A percentile compares a stretch with the other conserved stretches of the same genome.
Conservation (phyloP, 768 basidiomycete species). For the Pulveroboletus sp. region DNA sequence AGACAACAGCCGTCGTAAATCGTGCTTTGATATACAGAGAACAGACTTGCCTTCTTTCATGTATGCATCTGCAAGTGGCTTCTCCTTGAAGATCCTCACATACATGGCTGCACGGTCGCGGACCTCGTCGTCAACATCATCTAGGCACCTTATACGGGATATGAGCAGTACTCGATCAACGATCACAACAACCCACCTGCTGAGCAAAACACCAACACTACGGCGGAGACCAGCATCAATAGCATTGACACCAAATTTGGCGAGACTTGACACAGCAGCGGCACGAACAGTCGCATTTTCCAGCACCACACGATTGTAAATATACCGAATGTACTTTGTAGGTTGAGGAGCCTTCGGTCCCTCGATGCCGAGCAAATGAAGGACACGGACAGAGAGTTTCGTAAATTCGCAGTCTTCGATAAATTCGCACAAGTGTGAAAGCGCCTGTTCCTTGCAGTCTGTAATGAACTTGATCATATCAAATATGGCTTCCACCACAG, state of each 20-base stretch:
- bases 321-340: conserved; percentile 98
- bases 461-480: conserved; percentile 99
- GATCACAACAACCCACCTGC: conserved; percentile 50
- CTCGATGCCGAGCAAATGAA: conserved; percentile 93
- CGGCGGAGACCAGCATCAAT: conserved; percentile 73
- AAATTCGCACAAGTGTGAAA: conserved; percentile 98
- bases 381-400: conserved; percentile 94
- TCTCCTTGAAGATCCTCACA: conserved; percentile 78
- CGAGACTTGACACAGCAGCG: conserved; percentile 91
- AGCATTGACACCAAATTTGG: conserved; percentile 94
- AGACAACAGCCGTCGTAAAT: not conserved
- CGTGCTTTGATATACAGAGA: not conserved
- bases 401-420: conserved; percentile 99
- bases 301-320: conserved; percentile 98
- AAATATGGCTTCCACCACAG: conserved; percentile 98
- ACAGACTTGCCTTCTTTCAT: conserved; percentile 79
- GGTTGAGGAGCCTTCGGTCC: conserved; percentile 96
- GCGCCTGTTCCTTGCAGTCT: conserved; percentile 95
- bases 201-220: conserved; percentile 85
- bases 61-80: conserved; percentile 78
- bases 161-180: conserved; percentile 1
- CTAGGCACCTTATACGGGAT: conserved; percentile 67
- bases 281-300: conserved; percentile 98
- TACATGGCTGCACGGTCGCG: conserved; percentile 97
- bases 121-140: conserved; percentile 99